phyloP scores from a whole-genome alignment of 1,284 basidiomycete species.

The Ceratobasidium sp. region DNA sequence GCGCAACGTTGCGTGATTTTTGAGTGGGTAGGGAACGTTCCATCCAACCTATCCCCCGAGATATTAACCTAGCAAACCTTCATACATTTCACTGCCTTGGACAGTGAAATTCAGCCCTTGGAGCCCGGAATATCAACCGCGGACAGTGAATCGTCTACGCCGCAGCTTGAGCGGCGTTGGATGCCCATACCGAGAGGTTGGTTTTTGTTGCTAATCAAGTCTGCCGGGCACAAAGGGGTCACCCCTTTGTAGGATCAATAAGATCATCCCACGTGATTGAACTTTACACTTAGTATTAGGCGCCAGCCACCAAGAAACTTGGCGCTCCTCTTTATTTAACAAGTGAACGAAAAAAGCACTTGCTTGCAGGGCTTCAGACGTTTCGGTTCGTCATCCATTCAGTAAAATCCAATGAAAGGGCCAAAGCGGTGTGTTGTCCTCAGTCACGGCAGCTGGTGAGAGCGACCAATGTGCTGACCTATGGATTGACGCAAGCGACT shows the following conservation, averaged over 20 bases:
- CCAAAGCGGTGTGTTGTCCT: too few species aligned
- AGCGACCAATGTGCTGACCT: too few species aligned
- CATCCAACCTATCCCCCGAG: too few species aligned
- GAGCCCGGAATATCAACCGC: background rate
- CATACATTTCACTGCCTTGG: background rate
- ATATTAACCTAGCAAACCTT: background rate
- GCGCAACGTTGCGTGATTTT: constrained; percentile 9
- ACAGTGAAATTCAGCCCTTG: background rate
- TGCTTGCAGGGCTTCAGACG: too few species aligned
- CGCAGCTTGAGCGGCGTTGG: background rate
- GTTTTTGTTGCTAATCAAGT: background rate
- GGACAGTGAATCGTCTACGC: too few species aligned
- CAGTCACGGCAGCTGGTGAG: too few species aligned
- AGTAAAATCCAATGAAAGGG: too few species aligned
- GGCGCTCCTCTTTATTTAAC: too few species aligned
- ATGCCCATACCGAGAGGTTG: background rate
- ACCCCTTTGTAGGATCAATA: background rate
- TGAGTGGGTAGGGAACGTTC: background rate
- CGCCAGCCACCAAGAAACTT: background rate
- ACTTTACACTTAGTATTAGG: background rate
- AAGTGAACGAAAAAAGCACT: too few species aligned
- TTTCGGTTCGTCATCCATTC: too few species aligned
- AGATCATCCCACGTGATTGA: background rate
- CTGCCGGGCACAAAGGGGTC: background rate
- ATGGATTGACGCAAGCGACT: too few species aligned